These are phyloP conservation scores for Platanus orientalis DNA, from an alignment of 164 flowering plant species.

Conservation along the genomic window DNA sequence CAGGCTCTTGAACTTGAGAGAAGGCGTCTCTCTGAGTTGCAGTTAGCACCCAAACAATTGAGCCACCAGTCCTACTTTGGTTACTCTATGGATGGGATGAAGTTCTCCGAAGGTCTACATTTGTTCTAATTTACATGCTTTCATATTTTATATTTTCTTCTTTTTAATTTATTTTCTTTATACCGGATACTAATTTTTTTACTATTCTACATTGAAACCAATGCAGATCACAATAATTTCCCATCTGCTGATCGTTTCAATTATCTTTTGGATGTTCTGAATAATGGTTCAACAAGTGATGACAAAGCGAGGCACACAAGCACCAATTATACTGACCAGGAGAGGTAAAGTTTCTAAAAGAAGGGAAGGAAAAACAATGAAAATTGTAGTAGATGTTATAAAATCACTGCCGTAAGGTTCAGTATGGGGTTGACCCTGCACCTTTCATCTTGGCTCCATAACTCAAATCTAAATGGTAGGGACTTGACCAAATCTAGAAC, in stretches of 20 bases:
- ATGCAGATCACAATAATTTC: conserved; percentile 28
- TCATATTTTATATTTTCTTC: background rate
- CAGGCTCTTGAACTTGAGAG: conserved; percentile 49
- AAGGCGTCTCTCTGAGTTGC: conserved; percentile 40
- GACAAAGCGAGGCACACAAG: conserved; percentile 29
- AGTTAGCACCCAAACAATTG: conserved; percentile 35
- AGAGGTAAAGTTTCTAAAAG: conserved; percentile 30
- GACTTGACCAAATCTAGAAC: too few species aligned
- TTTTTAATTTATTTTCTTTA: background rate
- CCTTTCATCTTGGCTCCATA: too few species aligned
- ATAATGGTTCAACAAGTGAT: conserved; percentile 33
- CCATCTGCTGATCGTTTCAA: conserved; percentile 32
- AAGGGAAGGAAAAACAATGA: too few species aligned
- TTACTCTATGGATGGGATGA: conserved; percentile 42
- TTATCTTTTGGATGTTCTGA: conserved; percentile 38
- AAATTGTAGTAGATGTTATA: too few species aligned
- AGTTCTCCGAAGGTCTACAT: conserved; percentile 35
- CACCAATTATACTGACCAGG: conserved; percentile 37
- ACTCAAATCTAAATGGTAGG: too few species aligned
- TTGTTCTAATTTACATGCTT: background rate
- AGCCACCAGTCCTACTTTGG: conserved; percentile 30
- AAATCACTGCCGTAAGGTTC: too few species aligned
- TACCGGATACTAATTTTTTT: background rate
- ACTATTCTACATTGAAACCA: conserved; percentile 1
- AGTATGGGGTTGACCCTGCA: too few species aligned